Percentiles rank a stretch among this genome's conserved stretches.
phyloP scores from a whole-genome alignment of 1,284 basidiomycete species.

The Grifola frondosa region DNA sequence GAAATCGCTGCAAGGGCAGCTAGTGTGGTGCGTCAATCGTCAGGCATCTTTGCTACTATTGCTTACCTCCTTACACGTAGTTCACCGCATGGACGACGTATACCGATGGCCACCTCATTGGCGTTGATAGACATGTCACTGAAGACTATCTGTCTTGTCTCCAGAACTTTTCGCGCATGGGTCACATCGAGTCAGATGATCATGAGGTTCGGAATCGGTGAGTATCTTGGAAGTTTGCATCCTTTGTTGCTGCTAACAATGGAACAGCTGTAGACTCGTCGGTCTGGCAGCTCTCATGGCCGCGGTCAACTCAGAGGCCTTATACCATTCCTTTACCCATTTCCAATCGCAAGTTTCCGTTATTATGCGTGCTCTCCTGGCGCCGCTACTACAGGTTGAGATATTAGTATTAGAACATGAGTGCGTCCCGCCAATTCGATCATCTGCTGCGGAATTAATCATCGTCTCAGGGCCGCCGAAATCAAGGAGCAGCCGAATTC shows the following conservation, averaged over 20 bases:
- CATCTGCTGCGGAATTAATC: constrained; percentile 8
- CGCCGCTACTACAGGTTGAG: constrained; percentile 67
- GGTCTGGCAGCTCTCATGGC: constrained; percentile 84
- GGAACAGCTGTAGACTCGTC: constrained; percentile 74
- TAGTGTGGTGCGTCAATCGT: constrained; percentile 61
- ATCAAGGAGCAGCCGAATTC: constrained; percentile 71
- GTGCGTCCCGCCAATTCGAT: constrained; percentile 46
- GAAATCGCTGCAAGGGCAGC: constrained; percentile 86
- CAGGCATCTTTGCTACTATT: neutral
- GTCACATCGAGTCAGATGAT: constrained; percentile 51
- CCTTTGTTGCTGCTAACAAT: neutral
- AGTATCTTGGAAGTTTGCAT: neutral
- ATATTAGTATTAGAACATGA: constrained; percentile 64
- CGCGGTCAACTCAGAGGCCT: constrained; percentile 81
- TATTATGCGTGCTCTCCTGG: constrained; percentile 76
- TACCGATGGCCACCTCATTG: constrained; percentile 81
- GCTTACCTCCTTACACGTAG: constrained; percentile 36
- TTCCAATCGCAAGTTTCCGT: constrained; percentile 73
- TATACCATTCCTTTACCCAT: constrained; percentile 76
- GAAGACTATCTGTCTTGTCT: constrained; percentile 73
- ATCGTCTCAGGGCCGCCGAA: constrained; percentile 45
- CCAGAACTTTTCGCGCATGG: constrained; percentile 65
- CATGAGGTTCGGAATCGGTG: constrained; percentile 71
- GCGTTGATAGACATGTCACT: constrained; percentile 72
- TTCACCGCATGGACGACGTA: constrained; percentile 94